Evolutionary conservation across 352 stramenopile genomes (phyloP).

Genomic region (Paralagenidium karlingii): DNA sequence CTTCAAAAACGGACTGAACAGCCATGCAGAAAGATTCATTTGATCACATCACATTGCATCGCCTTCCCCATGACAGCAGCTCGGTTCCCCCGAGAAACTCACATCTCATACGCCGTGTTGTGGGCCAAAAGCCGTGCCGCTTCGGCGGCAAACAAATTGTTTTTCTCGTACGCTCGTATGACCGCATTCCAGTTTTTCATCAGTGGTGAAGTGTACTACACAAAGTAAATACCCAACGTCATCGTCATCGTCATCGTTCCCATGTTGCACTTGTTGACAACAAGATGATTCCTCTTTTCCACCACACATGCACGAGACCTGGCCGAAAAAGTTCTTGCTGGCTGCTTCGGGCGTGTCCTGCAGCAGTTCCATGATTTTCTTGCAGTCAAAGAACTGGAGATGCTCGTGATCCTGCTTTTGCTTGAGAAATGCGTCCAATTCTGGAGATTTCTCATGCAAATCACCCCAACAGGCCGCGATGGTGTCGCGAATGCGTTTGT

Average conservation of each 20-base stretch:
- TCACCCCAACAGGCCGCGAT: constrained; percentile 35
- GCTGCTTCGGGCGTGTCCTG: constrained; percentile 41
- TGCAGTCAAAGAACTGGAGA: constrained; percentile 71
- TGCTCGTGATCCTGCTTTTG: constrained; percentile 41
- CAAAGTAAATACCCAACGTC: background rate
- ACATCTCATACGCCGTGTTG: constrained; percentile 75
- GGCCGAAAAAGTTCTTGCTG: constrained; percentile 66
- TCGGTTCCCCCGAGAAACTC: background rate
- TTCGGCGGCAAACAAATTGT: constrained; percentile 65
- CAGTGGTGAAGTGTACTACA: constrained; percentile 60
- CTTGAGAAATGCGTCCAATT: constrained; percentile 24
- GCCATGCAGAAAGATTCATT: background rate
- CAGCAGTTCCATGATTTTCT: constrained; percentile 40
- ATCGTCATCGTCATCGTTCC: background rate
- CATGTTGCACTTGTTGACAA: too few relatives aligned
- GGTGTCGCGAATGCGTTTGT: constrained; percentile 42
- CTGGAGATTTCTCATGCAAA: constrained; percentile 27
- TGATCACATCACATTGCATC: background rate
- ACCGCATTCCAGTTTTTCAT: constrained; percentile 58
- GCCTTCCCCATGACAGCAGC: background rate
- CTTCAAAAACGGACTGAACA: constrained; percentile 53
- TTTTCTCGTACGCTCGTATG: constrained; percentile 62
- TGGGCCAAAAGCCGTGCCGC: constrained; percentile 56
- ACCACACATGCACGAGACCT: constrained; percentile 16
- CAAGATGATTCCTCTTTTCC: too few relatives aligned